Conservation (phyloP, 495 filamentous ascomycete species). For the Neurospora tetrasperma region DNA sequence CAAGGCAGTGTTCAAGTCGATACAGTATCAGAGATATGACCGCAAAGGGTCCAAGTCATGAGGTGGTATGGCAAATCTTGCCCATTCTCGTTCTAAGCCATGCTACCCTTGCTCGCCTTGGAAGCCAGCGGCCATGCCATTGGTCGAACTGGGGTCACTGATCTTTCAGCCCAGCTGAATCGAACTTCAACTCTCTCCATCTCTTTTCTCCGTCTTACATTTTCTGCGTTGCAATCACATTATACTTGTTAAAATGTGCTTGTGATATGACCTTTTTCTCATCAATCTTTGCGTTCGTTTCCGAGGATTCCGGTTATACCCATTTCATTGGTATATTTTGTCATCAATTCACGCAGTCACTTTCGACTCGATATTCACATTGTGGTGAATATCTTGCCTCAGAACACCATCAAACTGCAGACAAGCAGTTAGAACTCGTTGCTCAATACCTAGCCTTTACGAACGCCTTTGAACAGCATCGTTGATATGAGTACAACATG, state of each 20-base stretch:
- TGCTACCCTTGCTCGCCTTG: not conserved
- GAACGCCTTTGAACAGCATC: too few species aligned
- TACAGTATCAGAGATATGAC: not conserved
- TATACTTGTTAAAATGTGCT: not conserved
- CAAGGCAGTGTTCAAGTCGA: not conserved
- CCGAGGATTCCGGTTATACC: not conserved
- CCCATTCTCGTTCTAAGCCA: not conserved
- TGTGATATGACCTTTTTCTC: not conserved
- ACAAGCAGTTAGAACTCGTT: not conserved
- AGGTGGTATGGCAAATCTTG: not conserved
- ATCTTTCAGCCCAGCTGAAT: constrained; percentile 2
- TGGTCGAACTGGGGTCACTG: constrained; percentile 2
- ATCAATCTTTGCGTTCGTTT: not conserved
- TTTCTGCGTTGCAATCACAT: not conserved
- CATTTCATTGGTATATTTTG: not conserved
- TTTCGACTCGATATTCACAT: not conserved
- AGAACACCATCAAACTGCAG: not conserved
- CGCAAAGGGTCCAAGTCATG: not conserved
- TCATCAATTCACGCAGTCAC: not conserved
- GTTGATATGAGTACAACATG: not conserved
- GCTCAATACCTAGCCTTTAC: not conserved
- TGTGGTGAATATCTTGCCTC: not conserved
- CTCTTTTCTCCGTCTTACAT: not conserved
- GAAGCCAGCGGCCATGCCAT: constrained; percentile 5
- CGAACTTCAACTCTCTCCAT: not conserved